phyloP scores from a whole-genome alignment of 2,329 filamentous ascomycete species.

The Colletotrichum tamarilloi region DNA sequence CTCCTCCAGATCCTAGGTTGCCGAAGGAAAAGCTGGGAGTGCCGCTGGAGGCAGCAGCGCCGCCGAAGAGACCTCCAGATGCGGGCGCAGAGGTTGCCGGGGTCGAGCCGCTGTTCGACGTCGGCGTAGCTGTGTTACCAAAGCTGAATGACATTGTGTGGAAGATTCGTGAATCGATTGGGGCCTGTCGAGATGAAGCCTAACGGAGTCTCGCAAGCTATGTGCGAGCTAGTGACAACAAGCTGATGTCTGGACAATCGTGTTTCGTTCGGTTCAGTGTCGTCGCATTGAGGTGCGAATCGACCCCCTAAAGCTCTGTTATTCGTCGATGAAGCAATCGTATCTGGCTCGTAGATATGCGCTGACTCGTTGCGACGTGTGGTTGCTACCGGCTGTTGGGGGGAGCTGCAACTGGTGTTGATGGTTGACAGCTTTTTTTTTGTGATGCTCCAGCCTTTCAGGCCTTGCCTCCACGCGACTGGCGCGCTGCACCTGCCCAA shows the following conservation, averaged over 20 bases:
- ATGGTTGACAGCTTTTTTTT: slow-evolving; percentile 31
- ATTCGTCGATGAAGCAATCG: neutral
- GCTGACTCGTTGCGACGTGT: neutral
- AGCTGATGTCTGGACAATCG: neutral
- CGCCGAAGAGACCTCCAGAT: slow-evolving; percentile 54
- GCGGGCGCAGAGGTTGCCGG: slow-evolving; percentile 51
- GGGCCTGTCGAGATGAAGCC: slow-evolving; percentile 12
- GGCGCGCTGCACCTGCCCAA: slow-evolving; percentile 29
- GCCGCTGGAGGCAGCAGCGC: slow-evolving; percentile 37
- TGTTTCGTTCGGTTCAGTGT: slow-evolving; percentile 2
- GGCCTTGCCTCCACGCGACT: slow-evolving; percentile 33
- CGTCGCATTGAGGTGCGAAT: slow-evolving; percentile 31
- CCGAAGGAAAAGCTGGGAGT: slow-evolving; percentile 56
- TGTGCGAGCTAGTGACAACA: neutral
- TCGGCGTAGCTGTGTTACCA: slow-evolving; percentile 43
- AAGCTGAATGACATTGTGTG: slow-evolving; percentile 54
- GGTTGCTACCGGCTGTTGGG: slow-evolving; percentile 1
- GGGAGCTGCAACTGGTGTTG: slow-evolving; percentile 22
- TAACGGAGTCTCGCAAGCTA: slow-evolving; percentile 13
- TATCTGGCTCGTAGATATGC: neutral
- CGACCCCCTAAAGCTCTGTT: neutral
- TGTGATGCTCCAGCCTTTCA: slow-evolving; percentile 34
- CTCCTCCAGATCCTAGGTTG: slow-evolving; percentile 35
- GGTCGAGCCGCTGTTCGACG: slow-evolving; percentile 35
- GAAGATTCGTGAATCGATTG: slow-evolving; percentile 3